These are phyloP conservation scores for Dendryphion nanum DNA, from an alignment of 2,329 filamentous ascomycete species.

Conservation along the genomic window DNA sequence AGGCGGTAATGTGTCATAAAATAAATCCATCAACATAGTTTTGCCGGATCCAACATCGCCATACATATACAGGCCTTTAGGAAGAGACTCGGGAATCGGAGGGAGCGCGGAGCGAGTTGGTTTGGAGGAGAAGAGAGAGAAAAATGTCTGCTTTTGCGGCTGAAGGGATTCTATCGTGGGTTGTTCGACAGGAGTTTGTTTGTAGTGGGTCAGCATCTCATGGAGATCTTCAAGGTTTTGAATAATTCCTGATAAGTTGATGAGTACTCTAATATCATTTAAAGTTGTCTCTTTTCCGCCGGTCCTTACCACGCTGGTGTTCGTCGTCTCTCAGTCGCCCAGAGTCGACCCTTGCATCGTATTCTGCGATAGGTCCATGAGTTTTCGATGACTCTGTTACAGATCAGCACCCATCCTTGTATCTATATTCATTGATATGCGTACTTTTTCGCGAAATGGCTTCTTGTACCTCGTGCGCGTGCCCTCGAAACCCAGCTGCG, in stretches of 20 bases:
- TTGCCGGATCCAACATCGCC: slow-evolving; percentile 97
- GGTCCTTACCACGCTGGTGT: slow-evolving; percentile 75
- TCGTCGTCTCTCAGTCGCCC: slow-evolving; percentile 81
- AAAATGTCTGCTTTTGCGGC: slow-evolving; percentile 52
- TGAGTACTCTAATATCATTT: slow-evolving; percentile 3
- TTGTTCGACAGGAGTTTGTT: slow-evolving; percentile 70
- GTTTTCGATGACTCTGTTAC: slow-evolving; percentile 1
- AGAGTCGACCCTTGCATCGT: slow-evolving; percentile 73
- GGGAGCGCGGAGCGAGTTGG: slow-evolving; percentile 39
- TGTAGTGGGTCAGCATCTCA: slow-evolving; percentile 73
- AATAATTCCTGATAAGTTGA: slow-evolving; percentile 66
- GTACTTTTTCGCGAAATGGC: slow-evolving; percentile 9
- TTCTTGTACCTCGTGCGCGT: slow-evolving; percentile 26
- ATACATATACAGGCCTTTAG: slow-evolving; percentile 89
- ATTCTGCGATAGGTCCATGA: slow-evolving; percentile 78
- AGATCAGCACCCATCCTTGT: neutral
- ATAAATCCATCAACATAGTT: slow-evolving; percentile 99
- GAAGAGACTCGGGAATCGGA: slow-evolving; percentile 69
- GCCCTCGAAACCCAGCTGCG: slow-evolving; percentile 19
- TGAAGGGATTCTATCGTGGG: slow-evolving; percentile 72
- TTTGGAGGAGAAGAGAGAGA: slow-evolving; percentile 61
- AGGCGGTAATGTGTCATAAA: slow-evolving; percentile 85
- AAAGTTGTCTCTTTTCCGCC: neutral
- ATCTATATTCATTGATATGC: neutral
- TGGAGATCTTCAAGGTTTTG: slow-evolving; percentile 86